Evolutionary conservation across 805 yeast genomes (phyloP), one percentile per base, ranked within the genome.

Genomic region (Hanseniaspora guilliermondii): DNA sequence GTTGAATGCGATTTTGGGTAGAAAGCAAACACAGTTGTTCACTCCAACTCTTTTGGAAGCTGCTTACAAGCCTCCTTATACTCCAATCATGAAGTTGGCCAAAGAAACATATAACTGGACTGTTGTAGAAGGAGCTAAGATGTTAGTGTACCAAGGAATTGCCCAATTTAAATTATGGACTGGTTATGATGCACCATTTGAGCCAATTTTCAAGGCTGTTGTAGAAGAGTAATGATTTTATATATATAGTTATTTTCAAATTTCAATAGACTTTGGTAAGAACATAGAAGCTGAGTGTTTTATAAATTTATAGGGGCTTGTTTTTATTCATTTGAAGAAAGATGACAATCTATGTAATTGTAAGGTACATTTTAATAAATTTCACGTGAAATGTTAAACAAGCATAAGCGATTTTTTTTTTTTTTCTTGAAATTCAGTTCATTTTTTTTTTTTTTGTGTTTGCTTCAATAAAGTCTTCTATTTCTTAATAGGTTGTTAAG

Each of bases 61-160:
- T 48, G 95, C 97, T 22, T 93, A 93, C 73, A 89, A 87, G 67
- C 97, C 97, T 17, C 71, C 78, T 27, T 75, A 82, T 17, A 91
- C 98, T 0, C 93, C 94, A 21, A 72, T 91, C 40, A 89, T 93
- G 96, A 72, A 73, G 61, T 64, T 85, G 24, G 96, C 97, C 7
- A 65, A 65, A 30, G 77, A 75, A 32, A 72, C 76, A 60, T 76
- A 68, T 58, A 75, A 76, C 7, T 87, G 96, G 95, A 74, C 73
- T n/a, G 83, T 82, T n/a, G 76, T 91, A 59, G 85, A 89, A 8
- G 99, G 99, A 12, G 80, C 84, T 36, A 87, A 88, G 63, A 85
- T 94, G 93, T 76, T 93, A 59, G 88, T 89, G 17, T 82, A 85
- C 68, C 98, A 93, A 70, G 99, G 97, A 47, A 82, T 85, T 49